Percentiles rank a stretch among this genome's conserved stretches.
Conservation (phyloP, 176 grass and related monocot species). For the Cymbopogon citratus region DNA sequence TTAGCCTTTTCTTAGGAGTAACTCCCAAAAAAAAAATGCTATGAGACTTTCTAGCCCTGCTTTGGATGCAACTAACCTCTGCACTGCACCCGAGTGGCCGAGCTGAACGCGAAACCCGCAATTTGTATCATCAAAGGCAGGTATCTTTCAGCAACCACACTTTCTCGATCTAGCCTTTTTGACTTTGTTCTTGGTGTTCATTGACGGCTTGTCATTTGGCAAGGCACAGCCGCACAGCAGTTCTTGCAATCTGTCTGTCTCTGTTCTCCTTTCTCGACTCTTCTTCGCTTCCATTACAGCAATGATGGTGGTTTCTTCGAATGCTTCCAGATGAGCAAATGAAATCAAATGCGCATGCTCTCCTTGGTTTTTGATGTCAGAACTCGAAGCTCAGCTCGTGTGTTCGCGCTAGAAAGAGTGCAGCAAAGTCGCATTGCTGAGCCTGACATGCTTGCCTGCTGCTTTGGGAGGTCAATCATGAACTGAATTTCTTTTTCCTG, state of each 20-base stretch:
- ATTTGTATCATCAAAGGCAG: neutral
- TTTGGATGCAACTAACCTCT: neutral
- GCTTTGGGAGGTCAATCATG: constrained; percentile 16
- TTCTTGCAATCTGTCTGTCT: neutral
- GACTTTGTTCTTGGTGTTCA: neutral
- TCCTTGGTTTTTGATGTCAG: neutral
- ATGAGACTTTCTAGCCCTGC: constrained; percentile 25
- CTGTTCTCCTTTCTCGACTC: neutral
- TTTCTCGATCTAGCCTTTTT: neutral
- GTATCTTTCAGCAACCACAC: neutral
- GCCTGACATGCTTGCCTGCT: neutral
- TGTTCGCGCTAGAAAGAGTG: constrained; percentile 7
- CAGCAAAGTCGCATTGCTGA: constrained; percentile 7
- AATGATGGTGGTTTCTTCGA: neutral
- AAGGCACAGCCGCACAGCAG: neutral
- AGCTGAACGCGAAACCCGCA: constrained; percentile 3
- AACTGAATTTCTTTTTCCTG: neutral
- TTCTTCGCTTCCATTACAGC: neutral
- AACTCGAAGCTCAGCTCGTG: neutral
- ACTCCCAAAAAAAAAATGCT: neutral
- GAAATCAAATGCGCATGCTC: constrained; percentile 28
- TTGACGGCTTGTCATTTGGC: neutral
- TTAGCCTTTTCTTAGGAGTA: constrained; percentile 20
- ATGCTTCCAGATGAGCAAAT: neutral
- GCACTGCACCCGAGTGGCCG: neutral